Evolutionary conservation across 1,139 yeast species (phyloP).

Genomic region (Saccharomyces hybrid): DNA sequence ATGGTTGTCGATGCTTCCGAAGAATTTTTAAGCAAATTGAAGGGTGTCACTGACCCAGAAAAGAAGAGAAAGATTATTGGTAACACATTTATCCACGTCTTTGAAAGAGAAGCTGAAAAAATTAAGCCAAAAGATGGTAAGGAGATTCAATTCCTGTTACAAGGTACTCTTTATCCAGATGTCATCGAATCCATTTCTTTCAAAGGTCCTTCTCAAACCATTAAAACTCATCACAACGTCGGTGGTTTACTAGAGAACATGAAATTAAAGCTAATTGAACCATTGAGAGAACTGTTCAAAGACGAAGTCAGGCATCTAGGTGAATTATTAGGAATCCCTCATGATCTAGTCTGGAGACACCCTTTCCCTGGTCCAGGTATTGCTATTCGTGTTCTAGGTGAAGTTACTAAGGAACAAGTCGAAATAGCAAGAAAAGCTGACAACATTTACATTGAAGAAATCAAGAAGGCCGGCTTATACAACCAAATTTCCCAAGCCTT

Average conservation of each 20-base stretch:
- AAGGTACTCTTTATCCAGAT: constrained; percentile 97
- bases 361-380: constrained; percentile 99
- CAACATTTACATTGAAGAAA: constrained; percentile 89
- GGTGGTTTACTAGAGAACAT: constrained; percentile 96
- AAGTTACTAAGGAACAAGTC: constrained; percentile 86
- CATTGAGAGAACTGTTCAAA: constrained; percentile 94
- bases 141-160: constrained; percentile 86
- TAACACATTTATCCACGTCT: constrained; percentile 92
- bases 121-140: constrained; percentile 85
- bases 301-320: constrained; percentile 98
- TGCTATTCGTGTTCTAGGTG: constrained; percentile 96
- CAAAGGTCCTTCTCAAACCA: constrained; percentile 99
- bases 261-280: constrained; percentile 97
- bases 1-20: constrained; percentile 93
- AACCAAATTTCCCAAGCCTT: constrained; percentile 93
- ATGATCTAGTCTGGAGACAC: constrained; percentile 98
- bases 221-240: constrained; percentile 97
- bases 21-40: constrained; percentile 73
- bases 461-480: constrained; percentile 86
- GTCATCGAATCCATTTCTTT: constrained; percentile 96
- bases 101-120: constrained; percentile 74
- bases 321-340: constrained; percentile 88
- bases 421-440: constrained; percentile 98
- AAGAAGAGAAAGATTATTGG: constrained; percentile 98
- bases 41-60: constrained; percentile 97